Evolutionary conservation across 805 yeast species (phyloP).

Genomic region (Candida stauntonica): DNA sequence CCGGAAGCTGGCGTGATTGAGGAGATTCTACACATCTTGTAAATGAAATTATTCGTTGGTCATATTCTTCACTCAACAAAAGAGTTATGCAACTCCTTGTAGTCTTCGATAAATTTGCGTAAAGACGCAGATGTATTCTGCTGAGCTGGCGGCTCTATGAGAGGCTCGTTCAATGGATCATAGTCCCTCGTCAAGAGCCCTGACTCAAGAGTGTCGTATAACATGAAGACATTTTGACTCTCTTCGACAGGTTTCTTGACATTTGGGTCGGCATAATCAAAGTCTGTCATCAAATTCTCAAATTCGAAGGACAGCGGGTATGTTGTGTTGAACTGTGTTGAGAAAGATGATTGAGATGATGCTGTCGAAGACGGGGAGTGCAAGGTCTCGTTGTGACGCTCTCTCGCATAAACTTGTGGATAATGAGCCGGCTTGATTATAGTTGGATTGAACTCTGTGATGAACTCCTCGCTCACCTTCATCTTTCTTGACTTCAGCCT

Average conservation of each 20-base stretch:
- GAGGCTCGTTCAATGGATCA: conserved; percentile 14
- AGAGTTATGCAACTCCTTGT: conserved; percentile 12
- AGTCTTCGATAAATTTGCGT: conserved; percentile 17
- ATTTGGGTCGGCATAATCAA: too few species aligned
- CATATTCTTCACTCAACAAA: background rate
- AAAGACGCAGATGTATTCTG: conserved; percentile 4
- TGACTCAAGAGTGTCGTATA: conserved; percentile 2
- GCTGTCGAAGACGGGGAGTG: too few species aligned
- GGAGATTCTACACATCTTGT: conserved; percentile 7
- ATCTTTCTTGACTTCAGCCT: conserved; percentile 22
- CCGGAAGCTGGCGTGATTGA: conserved; percentile 20
- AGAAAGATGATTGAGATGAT: conserved; percentile 9
- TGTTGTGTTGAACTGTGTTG: conserved; percentile 14
- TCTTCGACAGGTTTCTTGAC: too few species aligned
- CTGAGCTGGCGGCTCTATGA: conserved; percentile 2
- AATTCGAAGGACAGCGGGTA: conserved; percentile 14
- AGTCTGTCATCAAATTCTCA: conserved; percentile 1
- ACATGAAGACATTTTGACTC: background rate
- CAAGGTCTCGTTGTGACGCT: background rate
- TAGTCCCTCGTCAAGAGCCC: conserved; percentile 18
- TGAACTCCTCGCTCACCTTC: conserved; percentile 15
- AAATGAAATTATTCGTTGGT: too few species aligned
- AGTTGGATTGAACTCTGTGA: conserved; percentile 14
- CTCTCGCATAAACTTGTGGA: conserved; percentile 15
- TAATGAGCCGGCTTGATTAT: conserved; percentile 17